phyloP scores from a whole-genome alignment of 805 yeast genomes.

The Yamadazyma sp. region DNA sequence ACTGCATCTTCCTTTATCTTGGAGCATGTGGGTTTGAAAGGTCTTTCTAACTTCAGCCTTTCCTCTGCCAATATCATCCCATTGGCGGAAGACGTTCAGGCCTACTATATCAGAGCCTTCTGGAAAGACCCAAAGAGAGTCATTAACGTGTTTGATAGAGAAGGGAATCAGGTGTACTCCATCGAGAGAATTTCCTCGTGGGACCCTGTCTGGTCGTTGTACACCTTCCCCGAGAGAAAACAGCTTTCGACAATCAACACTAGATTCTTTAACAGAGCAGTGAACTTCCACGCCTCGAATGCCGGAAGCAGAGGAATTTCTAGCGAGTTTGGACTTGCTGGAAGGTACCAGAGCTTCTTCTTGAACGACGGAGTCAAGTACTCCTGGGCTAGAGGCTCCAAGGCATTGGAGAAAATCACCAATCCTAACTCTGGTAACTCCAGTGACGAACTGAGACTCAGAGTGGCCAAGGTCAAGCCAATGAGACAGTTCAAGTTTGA shows the following conservation, averaged over 20 bases:
- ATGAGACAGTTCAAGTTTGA: conserved; percentile 61
- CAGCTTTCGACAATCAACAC: conserved; percentile 53
- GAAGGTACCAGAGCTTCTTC: conserved; percentile 44
- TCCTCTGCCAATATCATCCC: conserved; percentile 44
- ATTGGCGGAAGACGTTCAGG: conserved; percentile 37
- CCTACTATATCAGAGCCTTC: conserved; percentile 50
- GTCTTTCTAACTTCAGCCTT: conserved; percentile 37
- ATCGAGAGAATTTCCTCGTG: conserved; percentile 49
- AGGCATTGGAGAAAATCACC: conserved; percentile 49
- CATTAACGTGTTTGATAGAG: conserved; percentile 50
- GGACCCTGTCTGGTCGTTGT: conserved; percentile 54
- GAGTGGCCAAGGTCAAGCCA: conserved; percentile 55
- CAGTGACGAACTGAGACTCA: conserved; percentile 52
- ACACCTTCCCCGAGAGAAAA: conserved; percentile 41
- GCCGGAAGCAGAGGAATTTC: conserved; percentile 43
- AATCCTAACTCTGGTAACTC: conserved; percentile 55
- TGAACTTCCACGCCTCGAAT: conserved; percentile 49
- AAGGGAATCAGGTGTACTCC: conserved; percentile 45
- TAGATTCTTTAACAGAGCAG: conserved; percentile 45
- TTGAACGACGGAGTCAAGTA: conserved; percentile 53
- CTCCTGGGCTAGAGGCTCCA: conserved; percentile 55
- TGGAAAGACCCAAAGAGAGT: conserved; percentile 43
- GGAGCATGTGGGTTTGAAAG: conserved; percentile 42
- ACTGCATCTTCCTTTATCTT: conserved; percentile 43
- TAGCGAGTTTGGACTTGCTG: conserved; percentile 28